Evolutionary conservation across 2,329 filamentous ascomycete genomes (phyloP), one percentile per base, ranked within the genome.

Genomic region (Colletotrichum coccodes): DNA sequence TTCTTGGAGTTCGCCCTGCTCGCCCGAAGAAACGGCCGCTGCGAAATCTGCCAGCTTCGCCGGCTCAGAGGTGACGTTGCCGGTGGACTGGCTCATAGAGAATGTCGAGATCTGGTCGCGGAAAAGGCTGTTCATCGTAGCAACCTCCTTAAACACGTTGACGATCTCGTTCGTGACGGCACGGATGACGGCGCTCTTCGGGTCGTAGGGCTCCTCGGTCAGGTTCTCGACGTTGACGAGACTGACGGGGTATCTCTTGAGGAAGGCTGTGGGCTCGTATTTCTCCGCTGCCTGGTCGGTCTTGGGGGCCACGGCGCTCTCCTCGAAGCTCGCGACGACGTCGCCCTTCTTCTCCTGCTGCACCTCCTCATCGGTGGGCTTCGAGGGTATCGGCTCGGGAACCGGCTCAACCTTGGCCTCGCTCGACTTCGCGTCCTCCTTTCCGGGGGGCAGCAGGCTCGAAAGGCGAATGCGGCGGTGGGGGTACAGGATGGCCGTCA

Each of bases 121-220:
- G 86, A 99, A 99, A 23, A 99, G 86, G 68, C 93, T 94, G 82
- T 98, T 99, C 81, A 98, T 90, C 50, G 91, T 92, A 11, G 95
- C 95, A 61, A 99, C 94, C 79, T 98, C 95, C 82, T 98, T 98
- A 86, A 98, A 98, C 0, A 97, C 96, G 78, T 98, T 98, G 78
- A 99, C 94, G 70, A 99, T 98, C 82, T 99, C 97, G 76, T 95
- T 97, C 57, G 95, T 96, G 52, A 99, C 90, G 14, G 96, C 96
- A 63, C 94, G 91, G 69, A 98, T 94, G 38, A 96, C 91, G 21
- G 92, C 91, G 76, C 92, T 96, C 81, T 95, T 97, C 76, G 94
- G 92, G 79, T 98, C 96, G 78, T 93, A 93, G 0, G 94, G 91
- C 76, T 97, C 92, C 75, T 99, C 96, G 0, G 86, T 85, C 61